Conservation (phyloP, 495 filamentous ascomycete genomes). For the Hypoxylon trugodes region DNA sequence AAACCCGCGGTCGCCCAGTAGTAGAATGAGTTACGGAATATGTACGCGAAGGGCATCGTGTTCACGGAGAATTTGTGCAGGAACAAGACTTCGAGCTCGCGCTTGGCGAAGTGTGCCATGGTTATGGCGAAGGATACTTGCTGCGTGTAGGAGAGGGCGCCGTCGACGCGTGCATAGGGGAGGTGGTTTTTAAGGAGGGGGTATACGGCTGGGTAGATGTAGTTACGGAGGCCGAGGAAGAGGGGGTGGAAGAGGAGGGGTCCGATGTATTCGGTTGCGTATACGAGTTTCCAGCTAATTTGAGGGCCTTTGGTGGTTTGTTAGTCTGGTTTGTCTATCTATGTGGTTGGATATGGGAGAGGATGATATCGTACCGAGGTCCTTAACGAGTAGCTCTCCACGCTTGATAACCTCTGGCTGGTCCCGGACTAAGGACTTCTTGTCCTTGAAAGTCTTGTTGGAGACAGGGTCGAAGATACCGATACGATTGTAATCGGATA, state of each 20-base stretch:
- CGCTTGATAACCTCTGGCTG: constrained; percentile 71
- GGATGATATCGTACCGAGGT: constrained; percentile 72
- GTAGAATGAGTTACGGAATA: constrained; percentile 90
- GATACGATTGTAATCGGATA: constrained; percentile 67
- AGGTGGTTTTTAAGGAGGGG: constrained; percentile 49
- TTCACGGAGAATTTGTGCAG: constrained; percentile 94
- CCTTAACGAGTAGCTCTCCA: constrained; percentile 86
- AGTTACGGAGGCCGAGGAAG: constrained; percentile 72
- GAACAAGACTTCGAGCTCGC: constrained; percentile 92
- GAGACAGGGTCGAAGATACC: constrained; percentile 77
- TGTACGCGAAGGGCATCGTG: constrained; percentile 88
- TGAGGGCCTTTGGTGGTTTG: constrained; percentile 71
- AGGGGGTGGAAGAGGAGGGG: constrained; percentile 90
- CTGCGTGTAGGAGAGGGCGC: constrained; percentile 69
- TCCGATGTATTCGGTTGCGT: constrained; percentile 92
- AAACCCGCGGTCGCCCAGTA: constrained; percentile 89
- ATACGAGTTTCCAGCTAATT: constrained; percentile 93
- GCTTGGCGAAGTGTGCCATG: constrained; percentile 88
- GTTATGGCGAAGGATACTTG: constrained; percentile 75
- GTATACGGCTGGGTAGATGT: constrained; percentile 73
- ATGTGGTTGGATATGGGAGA: neutral
- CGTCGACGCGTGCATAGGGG: constrained; percentile 34
- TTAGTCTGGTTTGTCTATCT: neutral
- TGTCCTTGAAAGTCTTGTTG: constrained; percentile 66
- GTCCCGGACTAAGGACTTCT: constrained; percentile 62